A percentile compares a stretch with the other conserved stretches of the same genome.
Conservation (phyloP, 1,284 basidiomycete species). For the Moesziomyces sp. region DNA sequence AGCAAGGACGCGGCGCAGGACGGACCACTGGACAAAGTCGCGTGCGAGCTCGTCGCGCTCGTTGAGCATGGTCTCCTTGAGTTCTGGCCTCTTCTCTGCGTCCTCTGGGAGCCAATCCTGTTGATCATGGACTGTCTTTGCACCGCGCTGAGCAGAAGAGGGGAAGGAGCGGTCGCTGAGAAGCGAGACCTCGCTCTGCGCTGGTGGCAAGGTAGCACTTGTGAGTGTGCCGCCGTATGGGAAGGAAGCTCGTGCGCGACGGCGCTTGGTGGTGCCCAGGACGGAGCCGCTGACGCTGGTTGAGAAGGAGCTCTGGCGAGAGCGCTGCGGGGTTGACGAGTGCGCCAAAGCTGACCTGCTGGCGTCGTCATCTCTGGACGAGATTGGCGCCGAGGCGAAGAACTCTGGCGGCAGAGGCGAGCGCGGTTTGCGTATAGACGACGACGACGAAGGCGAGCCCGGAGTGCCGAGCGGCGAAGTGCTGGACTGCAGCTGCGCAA, state of each 20-base stretch:
- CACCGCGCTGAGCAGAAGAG: conserved; percentile 10
- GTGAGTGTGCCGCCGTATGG: conserved; percentile 29
- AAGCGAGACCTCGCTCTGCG: conserved; percentile 24
- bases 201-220: conserved; percentile 13
- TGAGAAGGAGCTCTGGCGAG: conserved; percentile 51
- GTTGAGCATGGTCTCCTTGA: conserved; percentile 35
- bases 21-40: conserved; percentile 82
- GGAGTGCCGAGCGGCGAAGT: conserved; percentile 30
- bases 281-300: conserved; percentile 39
- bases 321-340: conserved; percentile 29
- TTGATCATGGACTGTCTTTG: not conserved
- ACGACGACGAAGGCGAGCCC: conserved; percentile 35
- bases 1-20: conserved; percentile 75
- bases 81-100: not conserved
- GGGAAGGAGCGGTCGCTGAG: conserved; percentile 27
- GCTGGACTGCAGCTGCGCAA: conserved; percentile 13
- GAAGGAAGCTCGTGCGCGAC: conserved; percentile 30
- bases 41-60: conserved; percentile 69
- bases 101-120: not conserved
- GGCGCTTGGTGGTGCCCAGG: conserved; percentile 13
- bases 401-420: conserved; percentile 37
- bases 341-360: conserved; percentile 20
- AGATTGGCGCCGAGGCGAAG: conserved; percentile 3
- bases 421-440: conserved; percentile 41
- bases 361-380: conserved; percentile 35